phyloP scores from a whole-genome alignment of 1,284 basidiomycete species.

The Trichosporon sp. region DNA sequence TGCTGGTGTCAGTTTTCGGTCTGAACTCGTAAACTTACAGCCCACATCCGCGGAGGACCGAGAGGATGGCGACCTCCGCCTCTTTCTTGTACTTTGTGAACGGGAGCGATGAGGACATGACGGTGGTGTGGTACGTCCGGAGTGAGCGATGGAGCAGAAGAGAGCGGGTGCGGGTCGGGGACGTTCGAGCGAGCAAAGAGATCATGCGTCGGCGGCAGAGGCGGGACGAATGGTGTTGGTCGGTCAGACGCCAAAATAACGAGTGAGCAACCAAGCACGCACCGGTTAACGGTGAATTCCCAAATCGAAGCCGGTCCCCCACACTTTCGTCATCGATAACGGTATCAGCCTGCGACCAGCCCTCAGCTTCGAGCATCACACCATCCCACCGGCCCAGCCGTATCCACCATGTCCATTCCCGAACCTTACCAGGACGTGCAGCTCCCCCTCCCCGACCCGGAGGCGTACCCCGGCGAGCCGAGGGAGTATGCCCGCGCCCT shows the following conservation, averaged over 20 bases:
- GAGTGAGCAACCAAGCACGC: neutral
- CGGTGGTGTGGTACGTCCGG: slow-evolving; percentile 5
- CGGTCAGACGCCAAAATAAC: neutral
- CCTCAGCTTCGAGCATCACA: neutral
- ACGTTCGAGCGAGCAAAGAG: neutral
- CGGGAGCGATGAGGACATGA: slow-evolving; percentile 27
- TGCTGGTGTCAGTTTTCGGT: slow-evolving; percentile 51
- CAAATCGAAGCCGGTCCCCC: slow-evolving; percentile 9
- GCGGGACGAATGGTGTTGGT: neutral
- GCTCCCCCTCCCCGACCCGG: slow-evolving; percentile 41
- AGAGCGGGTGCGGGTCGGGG: slow-evolving; percentile 2
- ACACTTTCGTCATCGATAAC: slow-evolving; percentile 12
- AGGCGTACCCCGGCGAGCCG: slow-evolving; percentile 42
- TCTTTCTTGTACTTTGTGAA: slow-evolving; percentile 40
- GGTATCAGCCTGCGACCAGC: neutral
- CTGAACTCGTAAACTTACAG: neutral
- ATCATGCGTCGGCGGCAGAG: neutral
- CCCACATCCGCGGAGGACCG: slow-evolving; percentile 80
- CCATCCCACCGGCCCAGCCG: neutral
- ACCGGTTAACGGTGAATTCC: slow-evolving; percentile 5
- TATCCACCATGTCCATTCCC: slow-evolving; percentile 26
- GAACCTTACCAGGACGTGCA: slow-evolving; percentile 21
- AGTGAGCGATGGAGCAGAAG: neutral
- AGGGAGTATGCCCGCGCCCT: slow-evolving; percentile 44
- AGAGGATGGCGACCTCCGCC: slow-evolving; percentile 69